phyloP scores from a whole-genome alignment of 1,139 yeast genomes.

The Lizanozyma gosingica region DNA sequence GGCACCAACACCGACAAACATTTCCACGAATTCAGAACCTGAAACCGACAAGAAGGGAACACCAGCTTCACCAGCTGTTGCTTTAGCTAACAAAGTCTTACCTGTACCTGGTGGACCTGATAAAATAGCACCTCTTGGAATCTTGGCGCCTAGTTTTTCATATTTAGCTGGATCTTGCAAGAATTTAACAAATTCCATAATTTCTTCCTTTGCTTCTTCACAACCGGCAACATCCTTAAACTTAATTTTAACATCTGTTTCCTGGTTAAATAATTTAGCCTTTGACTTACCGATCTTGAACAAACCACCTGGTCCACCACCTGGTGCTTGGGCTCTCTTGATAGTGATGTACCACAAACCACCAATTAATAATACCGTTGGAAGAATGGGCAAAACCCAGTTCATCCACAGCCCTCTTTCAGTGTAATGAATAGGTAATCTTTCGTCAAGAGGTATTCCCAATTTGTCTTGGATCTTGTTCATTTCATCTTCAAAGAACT shows the following conservation, averaged over 20 bases:
- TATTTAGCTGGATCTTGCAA: slow-evolving; percentile 66
- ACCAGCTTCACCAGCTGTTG: slow-evolving; percentile 82
- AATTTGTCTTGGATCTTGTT: slow-evolving; percentile 52
- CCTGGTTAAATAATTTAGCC: slow-evolving; percentile 64
- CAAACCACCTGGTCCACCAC: slow-evolving; percentile 47
- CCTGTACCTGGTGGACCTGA: slow-evolving; percentile 89
- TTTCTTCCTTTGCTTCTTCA: slow-evolving; percentile 76
- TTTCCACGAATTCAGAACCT: slow-evolving; percentile 73
- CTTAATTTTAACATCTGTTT: slow-evolving; percentile 60
- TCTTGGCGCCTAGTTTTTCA: slow-evolving; percentile 72
- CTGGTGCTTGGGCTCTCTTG: slow-evolving; percentile 42
- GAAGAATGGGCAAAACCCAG: slow-evolving; percentile 52
- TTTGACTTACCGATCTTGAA: slow-evolving; percentile 60
- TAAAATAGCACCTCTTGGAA: slow-evolving; percentile 75
- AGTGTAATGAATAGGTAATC: slow-evolving; percentile 56
- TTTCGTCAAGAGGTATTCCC: slow-evolving; percentile 48
- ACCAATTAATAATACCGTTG: slow-evolving; percentile 61
- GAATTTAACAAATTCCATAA: slow-evolving; percentile 77
- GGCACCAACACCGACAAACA: slow-evolving; percentile 83
- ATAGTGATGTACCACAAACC: slow-evolving; percentile 65
- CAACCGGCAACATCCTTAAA: slow-evolving; percentile 81
- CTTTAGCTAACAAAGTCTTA: slow-evolving; percentile 71
- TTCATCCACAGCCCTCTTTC: slow-evolving; percentile 53
- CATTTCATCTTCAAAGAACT: slow-evolving; percentile 62
- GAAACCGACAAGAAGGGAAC: slow-evolving; percentile 79